Conservation (phyloP, 2,329 filamentous ascomycete species). For the Beauveria rudraprayagi region DNA sequence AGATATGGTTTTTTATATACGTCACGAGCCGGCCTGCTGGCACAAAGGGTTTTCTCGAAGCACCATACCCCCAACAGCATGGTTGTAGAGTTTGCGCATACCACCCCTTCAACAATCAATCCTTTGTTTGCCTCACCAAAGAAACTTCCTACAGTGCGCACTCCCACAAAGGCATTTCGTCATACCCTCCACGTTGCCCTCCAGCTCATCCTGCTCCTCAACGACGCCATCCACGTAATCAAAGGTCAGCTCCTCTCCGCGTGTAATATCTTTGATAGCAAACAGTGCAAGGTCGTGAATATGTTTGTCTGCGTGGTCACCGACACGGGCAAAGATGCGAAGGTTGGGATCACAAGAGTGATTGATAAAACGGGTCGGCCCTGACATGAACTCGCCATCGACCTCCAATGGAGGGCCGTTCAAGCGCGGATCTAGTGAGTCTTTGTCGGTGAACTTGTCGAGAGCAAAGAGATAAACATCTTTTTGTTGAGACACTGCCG, state of each 20-base stretch:
- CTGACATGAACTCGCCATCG: conserved; percentile 69
- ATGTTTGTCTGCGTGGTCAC: conserved; percentile 65
- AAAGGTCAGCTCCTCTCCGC: conserved; percentile 66
- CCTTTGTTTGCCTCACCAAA: conserved; percentile 48
- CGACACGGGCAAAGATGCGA: conserved; percentile 70
- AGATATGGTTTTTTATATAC: background rate
- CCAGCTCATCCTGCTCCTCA: conserved; percentile 35
- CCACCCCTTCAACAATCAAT: background rate
- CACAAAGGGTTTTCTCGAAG: background rate
- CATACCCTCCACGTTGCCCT: conserved; percentile 42
- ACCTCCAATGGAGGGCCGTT: conserved; percentile 50
- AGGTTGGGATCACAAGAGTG: conserved; percentile 75
- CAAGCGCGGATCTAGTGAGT: conserved; percentile 48
- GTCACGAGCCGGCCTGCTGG: background rate
- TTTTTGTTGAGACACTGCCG: conserved; percentile 52
- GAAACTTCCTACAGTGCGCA: conserved; percentile 56
- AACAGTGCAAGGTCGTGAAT: conserved; percentile 74
- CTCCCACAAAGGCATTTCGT: conserved; percentile 55
- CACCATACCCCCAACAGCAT: background rate
- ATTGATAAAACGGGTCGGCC: conserved; percentile 75
- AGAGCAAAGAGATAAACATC: conserved; percentile 73
- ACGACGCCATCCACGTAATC: conserved; percentile 66
- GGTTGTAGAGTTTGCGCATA: background rate
- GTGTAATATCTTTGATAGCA: conserved; percentile 56
- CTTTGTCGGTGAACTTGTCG: conserved; percentile 64